phyloP scores from a whole-genome alignment of 1,284 basidiomycete genomes.

The Pseudozyma pruni region DNA sequence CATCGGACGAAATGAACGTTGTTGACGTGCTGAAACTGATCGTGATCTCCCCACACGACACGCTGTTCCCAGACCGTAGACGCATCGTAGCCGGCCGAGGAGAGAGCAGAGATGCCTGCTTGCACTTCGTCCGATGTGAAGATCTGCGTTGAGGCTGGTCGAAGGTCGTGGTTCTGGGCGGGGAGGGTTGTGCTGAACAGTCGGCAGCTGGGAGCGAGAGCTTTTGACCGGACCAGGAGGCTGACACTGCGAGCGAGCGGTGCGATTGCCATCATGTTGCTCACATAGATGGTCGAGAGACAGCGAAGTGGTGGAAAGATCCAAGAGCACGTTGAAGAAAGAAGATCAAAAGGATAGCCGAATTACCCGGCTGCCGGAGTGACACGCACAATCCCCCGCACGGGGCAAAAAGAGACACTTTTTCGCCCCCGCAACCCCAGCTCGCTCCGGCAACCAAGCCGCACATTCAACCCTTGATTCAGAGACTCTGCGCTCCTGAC shows the following conservation, averaged over 20 bases:
- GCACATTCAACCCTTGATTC: too few relatives aligned
- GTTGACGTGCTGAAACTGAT: slow-evolving; percentile 62
- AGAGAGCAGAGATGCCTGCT: slow-evolving; percentile 10
- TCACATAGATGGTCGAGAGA: neutral
- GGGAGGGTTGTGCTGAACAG: neutral
- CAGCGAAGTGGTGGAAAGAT: neutral
- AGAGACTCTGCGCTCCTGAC: too few relatives aligned
- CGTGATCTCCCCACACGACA: slow-evolving; percentile 55
- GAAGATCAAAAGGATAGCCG: neutral
- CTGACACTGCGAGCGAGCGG: neutral
- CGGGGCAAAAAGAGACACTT: slow-evolving; percentile 1
- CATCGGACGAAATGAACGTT: slow-evolving; percentile 62
- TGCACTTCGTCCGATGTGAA: slow-evolving; percentile 7
- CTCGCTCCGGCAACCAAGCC: neutral
- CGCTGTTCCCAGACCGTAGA: slow-evolving; percentile 41
- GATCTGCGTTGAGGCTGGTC: slow-evolving; percentile 16
- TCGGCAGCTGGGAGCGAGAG: too few relatives aligned
- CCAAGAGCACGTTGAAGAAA: neutral
- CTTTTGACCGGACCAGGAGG: too few relatives aligned
- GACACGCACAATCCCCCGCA: neutral
- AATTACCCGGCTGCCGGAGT: neutral
- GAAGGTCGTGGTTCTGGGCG: neutral
- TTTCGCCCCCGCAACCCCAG: too few relatives aligned
- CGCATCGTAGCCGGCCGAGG: slow-evolving; percentile 19
- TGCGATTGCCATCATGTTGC: neutral